phyloP scores from a whole-genome alignment of 192 early-diverging fungal genomes.

The Coemansia sp. region DNA sequence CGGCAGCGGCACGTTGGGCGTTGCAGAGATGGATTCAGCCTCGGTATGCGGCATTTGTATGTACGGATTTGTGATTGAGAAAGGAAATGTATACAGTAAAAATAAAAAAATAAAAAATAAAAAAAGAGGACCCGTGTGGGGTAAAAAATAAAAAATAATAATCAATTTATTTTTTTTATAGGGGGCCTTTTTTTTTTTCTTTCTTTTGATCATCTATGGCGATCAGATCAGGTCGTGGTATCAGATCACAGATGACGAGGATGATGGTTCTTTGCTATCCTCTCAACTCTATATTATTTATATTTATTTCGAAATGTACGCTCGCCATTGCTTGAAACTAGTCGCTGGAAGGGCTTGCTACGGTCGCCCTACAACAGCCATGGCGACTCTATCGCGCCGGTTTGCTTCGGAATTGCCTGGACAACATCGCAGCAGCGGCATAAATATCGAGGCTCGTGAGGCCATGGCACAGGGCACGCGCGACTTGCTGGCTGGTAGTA shows the following conservation, averaged over 20 bases:
- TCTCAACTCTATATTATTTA: not conserved
- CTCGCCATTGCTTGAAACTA: not conserved
- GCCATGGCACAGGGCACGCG: constrained; percentile 22
- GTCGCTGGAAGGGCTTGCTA: not conserved
- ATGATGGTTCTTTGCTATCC: not conserved
- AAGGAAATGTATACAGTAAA: not conserved
- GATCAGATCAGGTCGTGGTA: not conserved
- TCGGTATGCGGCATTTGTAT: not conserved
- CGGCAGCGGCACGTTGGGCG: not conserved
- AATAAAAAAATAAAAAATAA: not conserved
- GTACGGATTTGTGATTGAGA: not conserved
- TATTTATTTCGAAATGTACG: not conserved
- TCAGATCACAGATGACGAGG: not conserved
- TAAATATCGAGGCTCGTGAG: constrained; percentile 15
- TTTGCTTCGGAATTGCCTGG: not conserved
- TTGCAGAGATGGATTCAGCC: not conserved
- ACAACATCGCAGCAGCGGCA: not conserved
- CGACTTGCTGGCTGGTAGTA: not conserved
- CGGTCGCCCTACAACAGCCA: not conserved
- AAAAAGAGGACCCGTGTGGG: not conserved
- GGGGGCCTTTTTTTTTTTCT: not conserved
- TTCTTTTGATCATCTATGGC: not conserved
- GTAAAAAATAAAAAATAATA: not conserved
- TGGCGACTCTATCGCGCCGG: not conserved
- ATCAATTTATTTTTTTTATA: not conserved